Evolutionary conservation across 1,139 yeast genomes (phyloP).

Genomic region (Lodderomyces metapsilosis): DNA sequence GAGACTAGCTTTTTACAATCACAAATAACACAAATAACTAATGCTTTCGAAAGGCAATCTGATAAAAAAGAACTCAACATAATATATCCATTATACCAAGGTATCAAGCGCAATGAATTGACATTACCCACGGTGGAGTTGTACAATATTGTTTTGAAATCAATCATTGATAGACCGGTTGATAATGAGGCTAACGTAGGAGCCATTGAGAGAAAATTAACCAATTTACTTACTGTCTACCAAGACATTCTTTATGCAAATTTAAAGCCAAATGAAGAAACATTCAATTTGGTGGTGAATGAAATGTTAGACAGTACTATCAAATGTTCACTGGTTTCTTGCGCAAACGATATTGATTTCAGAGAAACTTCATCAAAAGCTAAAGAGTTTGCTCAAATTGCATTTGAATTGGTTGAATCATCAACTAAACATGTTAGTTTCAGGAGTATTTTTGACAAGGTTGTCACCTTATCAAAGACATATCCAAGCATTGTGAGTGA

Average conservation of each 20-base stretch:
- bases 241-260: constrained; percentile 53
- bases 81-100: constrained; percentile 44
- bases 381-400: constrained; percentile 65
- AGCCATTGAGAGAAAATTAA: constrained; percentile 43
- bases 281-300: constrained; percentile 52
- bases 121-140: constrained; percentile 30
- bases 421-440: constrained; percentile 37
- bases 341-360: constrained; percentile 19
- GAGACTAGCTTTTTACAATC: constrained; percentile 22
- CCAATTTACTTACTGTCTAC: constrained; percentile 61
- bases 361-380: constrained; percentile 37
- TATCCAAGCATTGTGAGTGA: constrained; percentile 29
- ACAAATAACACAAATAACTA: constrained; percentile 22
- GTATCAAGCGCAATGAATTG: constrained; percentile 38
- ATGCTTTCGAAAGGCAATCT: constrained; percentile 16
- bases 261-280: constrained; percentile 53
- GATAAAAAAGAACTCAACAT: constrained; percentile 26
- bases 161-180: constrained; percentile 31
- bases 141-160: constrained; percentile 37
- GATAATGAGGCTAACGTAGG: constrained; percentile 23
- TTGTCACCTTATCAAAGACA: constrained; percentile 24
- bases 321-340: constrained; percentile 15
- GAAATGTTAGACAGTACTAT: constrained; percentile 53
- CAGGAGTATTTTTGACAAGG: constrained; percentile 23
- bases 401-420: constrained; percentile 55